phyloP scores from a whole-genome alignment of 75 land plant species.

The Chamaecyparis obtusa region DNA sequence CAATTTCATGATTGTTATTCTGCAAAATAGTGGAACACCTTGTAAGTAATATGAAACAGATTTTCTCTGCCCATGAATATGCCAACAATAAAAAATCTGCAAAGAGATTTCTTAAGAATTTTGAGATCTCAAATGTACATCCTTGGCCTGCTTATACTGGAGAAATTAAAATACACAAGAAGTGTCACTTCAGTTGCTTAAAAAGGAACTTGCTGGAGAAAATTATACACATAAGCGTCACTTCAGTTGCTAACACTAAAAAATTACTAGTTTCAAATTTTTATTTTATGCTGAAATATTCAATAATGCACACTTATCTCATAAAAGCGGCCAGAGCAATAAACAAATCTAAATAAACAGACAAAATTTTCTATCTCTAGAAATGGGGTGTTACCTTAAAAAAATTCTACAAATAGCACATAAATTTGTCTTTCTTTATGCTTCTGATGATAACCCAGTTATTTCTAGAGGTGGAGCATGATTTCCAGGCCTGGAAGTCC shows the following conservation, averaged over 20 bases:
- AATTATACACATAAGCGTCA: not conserved
- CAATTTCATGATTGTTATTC: not conserved
- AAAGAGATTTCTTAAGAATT: not conserved
- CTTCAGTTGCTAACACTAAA: not conserved
- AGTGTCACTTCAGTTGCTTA: not conserved
- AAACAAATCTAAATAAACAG: not conserved
- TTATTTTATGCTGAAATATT: not conserved
- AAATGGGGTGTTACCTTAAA: not conserved
- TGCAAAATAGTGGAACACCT: not conserved
- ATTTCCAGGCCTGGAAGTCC: conserved; percentile 68
- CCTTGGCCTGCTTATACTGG: not conserved
- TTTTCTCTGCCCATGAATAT: not conserved
- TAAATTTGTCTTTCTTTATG: not conserved
- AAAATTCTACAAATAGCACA: not conserved
- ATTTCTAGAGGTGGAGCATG: conserved; percentile 39
- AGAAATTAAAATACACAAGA: not conserved
- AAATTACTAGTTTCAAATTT: not conserved
- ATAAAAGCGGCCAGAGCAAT: not conserved
- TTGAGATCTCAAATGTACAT: not conserved
- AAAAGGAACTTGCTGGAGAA: not conserved
- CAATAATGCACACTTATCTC: not conserved
- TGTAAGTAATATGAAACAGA: not conserved
- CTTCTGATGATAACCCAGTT: not conserved
- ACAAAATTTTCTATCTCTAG: not conserved
- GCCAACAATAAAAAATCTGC: not conserved